Percentiles rank a stretch among this genome's conserved stretches.
Evolutionary conservation across 2,329 filamentous ascomycete genomes (phyloP).

Genomic region (Xylariaceae sp.): DNA sequence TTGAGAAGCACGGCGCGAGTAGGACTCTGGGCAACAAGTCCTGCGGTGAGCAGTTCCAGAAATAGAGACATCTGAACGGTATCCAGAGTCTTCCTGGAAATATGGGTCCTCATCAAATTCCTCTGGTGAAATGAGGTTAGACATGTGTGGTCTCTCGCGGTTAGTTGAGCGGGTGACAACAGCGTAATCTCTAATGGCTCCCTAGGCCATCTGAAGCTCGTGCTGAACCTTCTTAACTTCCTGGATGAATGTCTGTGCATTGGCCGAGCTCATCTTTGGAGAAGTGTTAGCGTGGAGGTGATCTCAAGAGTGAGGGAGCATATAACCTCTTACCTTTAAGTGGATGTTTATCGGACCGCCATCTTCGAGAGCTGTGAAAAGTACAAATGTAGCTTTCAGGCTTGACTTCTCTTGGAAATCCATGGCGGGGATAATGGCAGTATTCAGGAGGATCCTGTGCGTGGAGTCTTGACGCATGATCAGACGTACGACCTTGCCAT

Average conservation of each 20-base stretch:
- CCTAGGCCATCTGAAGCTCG: slow-evolving; percentile 43
- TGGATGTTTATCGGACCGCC: slow-evolving; percentile 57
- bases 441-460: slow-evolving; percentile 83
- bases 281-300: not conserved
- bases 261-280: slow-evolving; percentile 51
- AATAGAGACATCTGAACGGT: too few relatives aligned
- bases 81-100: too few relatives aligned
- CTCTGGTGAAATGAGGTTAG: too few relatives aligned
- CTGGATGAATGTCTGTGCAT: slow-evolving; percentile 51
- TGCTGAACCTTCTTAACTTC: slow-evolving; percentile 50
- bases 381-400: slow-evolving; percentile 66
- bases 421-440: slow-evolving; percentile 74
- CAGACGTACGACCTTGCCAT: slow-evolving; percentile 63
- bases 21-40: too few relatives aligned
- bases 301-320: not conserved
- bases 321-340: slow-evolving; percentile 50
- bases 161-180: too few relatives aligned
- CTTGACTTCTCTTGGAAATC: slow-evolving; percentile 74
- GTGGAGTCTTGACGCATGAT: slow-evolving; percentile 91
- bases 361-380: slow-evolving; percentile 63
- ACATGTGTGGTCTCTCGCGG: too few relatives aligned
- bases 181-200: slow-evolving; percentile 9
- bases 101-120: too few relatives aligned
- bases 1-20: too few relatives aligned
- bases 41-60: too few relatives aligned